phyloP scores from a whole-genome alignment of 768 basidiomycete genomes.

The Steccherinum ochraceum region DNA sequence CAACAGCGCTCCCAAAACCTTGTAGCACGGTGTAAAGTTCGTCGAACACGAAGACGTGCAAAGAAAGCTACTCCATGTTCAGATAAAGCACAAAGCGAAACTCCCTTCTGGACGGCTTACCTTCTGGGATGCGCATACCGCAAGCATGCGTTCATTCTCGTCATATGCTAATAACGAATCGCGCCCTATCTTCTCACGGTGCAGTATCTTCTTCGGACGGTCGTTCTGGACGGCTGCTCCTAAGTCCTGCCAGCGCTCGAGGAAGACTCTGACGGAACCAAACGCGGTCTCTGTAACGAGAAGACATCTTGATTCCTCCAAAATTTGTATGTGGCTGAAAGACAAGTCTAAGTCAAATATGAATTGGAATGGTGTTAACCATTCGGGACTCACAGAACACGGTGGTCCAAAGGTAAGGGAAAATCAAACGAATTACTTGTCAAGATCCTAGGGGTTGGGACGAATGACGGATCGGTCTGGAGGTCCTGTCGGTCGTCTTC shows the following conservation, averaged over 20 bases:
- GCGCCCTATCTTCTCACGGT: slow-evolving; percentile 40
- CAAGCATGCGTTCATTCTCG: slow-evolving; percentile 42
- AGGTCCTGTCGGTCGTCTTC: neutral
- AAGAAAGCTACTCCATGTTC: too few species aligned
- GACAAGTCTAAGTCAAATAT: too few species aligned
- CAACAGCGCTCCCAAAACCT: slow-evolving; percentile 32
- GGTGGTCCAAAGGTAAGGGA: slow-evolving; percentile 20
- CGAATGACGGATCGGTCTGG: neutral
- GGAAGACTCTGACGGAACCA: slow-evolving; percentile 32
- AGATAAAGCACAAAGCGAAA: too few species aligned
- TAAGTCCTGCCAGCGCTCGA: slow-evolving; percentile 32
- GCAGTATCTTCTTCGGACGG: slow-evolving; percentile 22
- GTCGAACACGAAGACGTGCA: slow-evolving; percentile 44
- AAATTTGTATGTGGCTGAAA: slow-evolving; percentile 32
- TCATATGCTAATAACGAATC: slow-evolving; percentile 43
- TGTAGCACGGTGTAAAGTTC: slow-evolving; percentile 37
- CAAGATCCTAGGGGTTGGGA: neutral
- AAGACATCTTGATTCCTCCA: slow-evolving; percentile 33
- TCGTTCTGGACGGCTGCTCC: slow-evolving; percentile 17
- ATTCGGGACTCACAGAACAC: slow-evolving; percentile 28
- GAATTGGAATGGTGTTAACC: too few species aligned
- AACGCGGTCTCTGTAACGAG: slow-evolving; percentile 32
- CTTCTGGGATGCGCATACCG: slow-evolving; percentile 37
- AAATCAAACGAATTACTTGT: slow-evolving; percentile 13
- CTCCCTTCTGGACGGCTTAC: slow-evolving; percentile 23